phyloP scores from a whole-genome alignment of 208 protist species.

The Acanthamoeba sp. region DNA sequence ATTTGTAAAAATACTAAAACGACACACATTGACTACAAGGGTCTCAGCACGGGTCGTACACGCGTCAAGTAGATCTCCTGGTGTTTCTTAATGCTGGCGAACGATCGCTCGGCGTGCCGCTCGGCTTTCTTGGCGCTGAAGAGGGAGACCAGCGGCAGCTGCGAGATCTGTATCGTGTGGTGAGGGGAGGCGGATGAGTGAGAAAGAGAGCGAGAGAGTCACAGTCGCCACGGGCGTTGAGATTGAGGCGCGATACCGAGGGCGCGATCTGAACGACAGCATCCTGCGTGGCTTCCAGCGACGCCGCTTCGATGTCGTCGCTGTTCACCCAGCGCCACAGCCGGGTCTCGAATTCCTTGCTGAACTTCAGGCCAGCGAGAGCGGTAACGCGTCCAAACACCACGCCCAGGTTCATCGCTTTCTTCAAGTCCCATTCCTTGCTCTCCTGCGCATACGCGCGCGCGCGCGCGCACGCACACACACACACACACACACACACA shows the following conservation, averaged over 20 bases:
- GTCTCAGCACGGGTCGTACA: neutral
- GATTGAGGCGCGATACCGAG: neutral
- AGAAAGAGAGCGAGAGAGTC: neutral
- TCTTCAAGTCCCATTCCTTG: neutral
- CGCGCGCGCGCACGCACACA: too few species aligned
- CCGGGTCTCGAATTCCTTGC: constrained; percentile 26
- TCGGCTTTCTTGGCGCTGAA: constrained; percentile 60
- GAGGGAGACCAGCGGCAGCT: constrained; percentile 62
- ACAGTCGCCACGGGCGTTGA: neutral
- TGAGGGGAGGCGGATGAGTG: neutral
- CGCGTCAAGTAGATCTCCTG: constrained; percentile 5
- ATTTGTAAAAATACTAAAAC: neutral
- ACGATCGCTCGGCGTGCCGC: constrained; percentile 36
- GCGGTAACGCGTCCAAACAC: constrained; percentile 51
- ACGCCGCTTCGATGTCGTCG: neutral
- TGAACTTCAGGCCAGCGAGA: constrained; percentile 32
- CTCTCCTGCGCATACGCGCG: neutral
- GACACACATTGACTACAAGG: neutral
- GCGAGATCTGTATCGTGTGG: neutral
- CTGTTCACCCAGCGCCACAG: constrained; percentile 33
- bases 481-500: too few species aligned
- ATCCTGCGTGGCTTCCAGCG: neutral
- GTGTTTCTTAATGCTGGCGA: constrained; percentile 70
- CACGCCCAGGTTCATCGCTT: constrained; percentile 6
- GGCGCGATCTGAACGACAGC: neutral